Conservation (phyloP, 495 filamentous ascomycete species). For the Aspergillus cavernicola region DNA sequence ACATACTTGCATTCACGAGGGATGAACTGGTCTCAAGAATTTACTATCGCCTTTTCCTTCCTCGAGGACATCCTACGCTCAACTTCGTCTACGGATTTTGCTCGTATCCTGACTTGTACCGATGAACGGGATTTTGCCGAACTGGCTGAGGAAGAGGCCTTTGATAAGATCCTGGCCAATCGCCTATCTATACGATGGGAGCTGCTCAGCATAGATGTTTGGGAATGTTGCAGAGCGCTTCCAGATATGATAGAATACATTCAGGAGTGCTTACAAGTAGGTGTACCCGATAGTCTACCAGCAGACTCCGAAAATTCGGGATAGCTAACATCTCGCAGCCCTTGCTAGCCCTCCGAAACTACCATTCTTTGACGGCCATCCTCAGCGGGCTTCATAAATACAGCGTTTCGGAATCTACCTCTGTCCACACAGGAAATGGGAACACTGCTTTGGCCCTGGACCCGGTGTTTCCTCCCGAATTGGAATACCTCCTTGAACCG, state of each 20-base stretch:
- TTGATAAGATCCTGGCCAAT: slow-evolving; percentile 20
- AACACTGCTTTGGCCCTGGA: slow-evolving; percentile 21
- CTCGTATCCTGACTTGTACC: slow-evolving; percentile 22
- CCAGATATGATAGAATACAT: slow-evolving; percentile 31
- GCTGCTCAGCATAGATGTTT: slow-evolving; percentile 29
- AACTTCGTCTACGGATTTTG: slow-evolving; percentile 31
- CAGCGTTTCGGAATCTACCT: slow-evolving; percentile 23
- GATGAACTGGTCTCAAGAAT: slow-evolving; percentile 35
- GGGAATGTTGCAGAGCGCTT: slow-evolving; percentile 42
- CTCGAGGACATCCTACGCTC: slow-evolving; percentile 31
- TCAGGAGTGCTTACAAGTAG: slow-evolving; percentile 36
- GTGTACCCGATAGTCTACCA: not conserved
- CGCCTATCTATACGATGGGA: slow-evolving; percentile 28
- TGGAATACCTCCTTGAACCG: slow-evolving; percentile 25
- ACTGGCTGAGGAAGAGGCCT: slow-evolving; percentile 19
- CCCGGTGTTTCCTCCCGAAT: slow-evolving; percentile 23
- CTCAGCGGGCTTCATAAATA: slow-evolving; percentile 34
- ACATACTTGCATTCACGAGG: slow-evolving; percentile 31
- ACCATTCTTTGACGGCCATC: slow-evolving; percentile 37
- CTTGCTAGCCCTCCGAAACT: slow-evolving; percentile 26
- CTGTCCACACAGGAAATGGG: slow-evolving; percentile 12
- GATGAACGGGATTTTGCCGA: slow-evolving; percentile 29
- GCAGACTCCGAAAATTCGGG: not conserved
- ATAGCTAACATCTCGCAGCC: slow-evolving; percentile 17
- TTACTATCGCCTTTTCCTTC: slow-evolving; percentile 32